Evolutionary conservation across 2,329 filamentous ascomycete species (phyloP).

Genomic region (Proliferodiscus dingleyae): DNA sequence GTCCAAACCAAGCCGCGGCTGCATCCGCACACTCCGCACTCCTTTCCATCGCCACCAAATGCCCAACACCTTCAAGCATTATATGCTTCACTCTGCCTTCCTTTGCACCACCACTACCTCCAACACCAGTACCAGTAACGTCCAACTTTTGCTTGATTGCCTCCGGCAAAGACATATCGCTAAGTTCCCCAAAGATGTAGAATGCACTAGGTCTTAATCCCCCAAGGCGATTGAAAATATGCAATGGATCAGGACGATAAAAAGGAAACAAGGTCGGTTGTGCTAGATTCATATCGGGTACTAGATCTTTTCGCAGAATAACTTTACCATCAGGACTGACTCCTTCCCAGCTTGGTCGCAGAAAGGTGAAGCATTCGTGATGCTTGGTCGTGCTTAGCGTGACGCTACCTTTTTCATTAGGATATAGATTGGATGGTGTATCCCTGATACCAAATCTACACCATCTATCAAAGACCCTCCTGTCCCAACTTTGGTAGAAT

Average conservation of each 20-base stretch:
- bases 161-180: slow-evolving; percentile 48
- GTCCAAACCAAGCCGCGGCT: slow-evolving; percentile 50
- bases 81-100: slow-evolving; percentile 64
- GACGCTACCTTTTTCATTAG: slow-evolving; percentile 44
- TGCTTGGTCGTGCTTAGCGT: slow-evolving; percentile 80
- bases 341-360: slow-evolving; percentile 52
- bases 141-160: slow-evolving; percentile 54
- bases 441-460: slow-evolving; percentile 70
- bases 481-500: slow-evolving; percentile 82
- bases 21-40: slow-evolving; percentile 61
- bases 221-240: slow-evolving; percentile 53
- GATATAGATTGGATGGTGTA: slow-evolving; percentile 58
- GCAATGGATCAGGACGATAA: slow-evolving; percentile 61
- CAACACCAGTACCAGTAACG: slow-evolving; percentile 58
- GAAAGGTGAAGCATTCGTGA: slow-evolving; percentile 79
- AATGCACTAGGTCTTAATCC: slow-evolving; percentile 59
- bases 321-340: slow-evolving; percentile 29
- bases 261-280: slow-evolving; percentile 42
- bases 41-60: slow-evolving; percentile 80
- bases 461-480: slow-evolving; percentile 71
- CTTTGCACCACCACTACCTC: slow-evolving; percentile 61
- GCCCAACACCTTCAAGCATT: slow-evolving; percentile 61
- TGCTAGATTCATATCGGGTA: slow-evolving; percentile 29
- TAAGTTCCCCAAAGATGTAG: slow-evolving; percentile 63
- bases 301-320: slow-evolving; percentile 44